These are phyloP conservation scores for Pelargonium australe DNA, from an alignment of 441 rosid species.

Conservation along the genomic window DNA sequence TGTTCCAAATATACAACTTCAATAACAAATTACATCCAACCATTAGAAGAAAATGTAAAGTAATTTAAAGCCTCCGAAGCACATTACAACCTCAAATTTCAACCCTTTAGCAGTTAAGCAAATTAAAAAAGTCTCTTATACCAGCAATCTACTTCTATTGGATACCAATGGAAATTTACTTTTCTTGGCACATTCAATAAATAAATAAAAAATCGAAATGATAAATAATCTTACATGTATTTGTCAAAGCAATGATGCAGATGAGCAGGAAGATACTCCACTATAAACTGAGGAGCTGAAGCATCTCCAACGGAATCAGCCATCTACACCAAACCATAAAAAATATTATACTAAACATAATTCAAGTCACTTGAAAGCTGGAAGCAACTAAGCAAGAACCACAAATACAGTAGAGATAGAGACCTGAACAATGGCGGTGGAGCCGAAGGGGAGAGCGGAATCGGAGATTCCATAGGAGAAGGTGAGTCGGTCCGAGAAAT, in stretches of 20 bases:
- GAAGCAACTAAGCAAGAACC: neutral
- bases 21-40: neutral
- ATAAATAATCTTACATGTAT: constrained; percentile 42
- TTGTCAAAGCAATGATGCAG: constrained; percentile 45
- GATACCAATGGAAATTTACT: neutral
- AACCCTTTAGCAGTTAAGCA: neutral
- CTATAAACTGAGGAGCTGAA: constrained; percentile 45
- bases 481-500: constrained; percentile 53
- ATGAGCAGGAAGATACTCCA: constrained; percentile 40
- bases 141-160: neutral
- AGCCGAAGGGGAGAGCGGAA: constrained; percentile 64
- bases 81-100: neutral
- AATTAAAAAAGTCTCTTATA: neutral
- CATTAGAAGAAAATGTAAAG: neutral
- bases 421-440: constrained; percentile 75
- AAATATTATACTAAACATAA: neutral
- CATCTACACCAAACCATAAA: constrained; percentile 35
- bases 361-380: constrained; percentile 8
- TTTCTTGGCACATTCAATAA: neutral
- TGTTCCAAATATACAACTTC: neutral
- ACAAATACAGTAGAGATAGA: neutral
- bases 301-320: constrained; percentile 34
- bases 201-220: neutral
- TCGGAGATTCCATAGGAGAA: constrained; percentile 62
- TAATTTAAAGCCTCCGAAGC: neutral